A percentile compares a stretch with the other conserved stretches of the same genome.
These are phyloP conservation scores for Cercospora sesami DNA, from an alignment of 2,329 filamentous ascomycete species.

Conservation along the genomic window DNA sequence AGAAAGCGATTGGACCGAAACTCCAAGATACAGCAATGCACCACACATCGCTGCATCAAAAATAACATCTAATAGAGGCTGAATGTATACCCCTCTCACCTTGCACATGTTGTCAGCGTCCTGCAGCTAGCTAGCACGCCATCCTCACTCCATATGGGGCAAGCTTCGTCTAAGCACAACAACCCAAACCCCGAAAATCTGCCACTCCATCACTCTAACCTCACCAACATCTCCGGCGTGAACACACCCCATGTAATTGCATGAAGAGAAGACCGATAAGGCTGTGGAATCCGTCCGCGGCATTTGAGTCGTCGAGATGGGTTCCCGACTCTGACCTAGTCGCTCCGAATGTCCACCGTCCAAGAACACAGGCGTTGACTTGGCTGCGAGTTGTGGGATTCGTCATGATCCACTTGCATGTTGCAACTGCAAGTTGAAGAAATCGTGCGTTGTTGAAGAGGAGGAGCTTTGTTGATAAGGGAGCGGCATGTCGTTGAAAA, in stretches of 20 bases:
- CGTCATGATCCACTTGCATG: background rate
- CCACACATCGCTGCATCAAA: background rate
- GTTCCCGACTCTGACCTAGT: too few species aligned
- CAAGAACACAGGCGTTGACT: background rate
- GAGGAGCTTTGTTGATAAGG: background rate
- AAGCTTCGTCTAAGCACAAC: background rate
- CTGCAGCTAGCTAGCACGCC: background rate
- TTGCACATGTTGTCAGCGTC: background rate
- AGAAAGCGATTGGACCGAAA: background rate
- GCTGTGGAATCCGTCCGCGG: background rate
- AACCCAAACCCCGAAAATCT: background rate
- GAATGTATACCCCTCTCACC: background rate
- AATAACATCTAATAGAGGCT: background rate
- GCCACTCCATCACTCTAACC: constrained; percentile 35
- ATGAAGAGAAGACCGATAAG: background rate
- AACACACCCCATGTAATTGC: background rate
- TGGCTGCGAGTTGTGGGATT: background rate
- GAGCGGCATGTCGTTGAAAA: background rate
- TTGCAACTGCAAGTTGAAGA: background rate
- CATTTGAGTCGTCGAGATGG: background rate
- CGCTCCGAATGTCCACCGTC: background rate
- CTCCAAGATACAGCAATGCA: background rate
- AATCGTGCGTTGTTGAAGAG: background rate
- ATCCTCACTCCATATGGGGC: background rate
- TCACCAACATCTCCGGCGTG: constrained; percentile 23